Conservation (phyloP, 495 filamentous ascomycete species). For the Penicillium malachiteum region DNA sequence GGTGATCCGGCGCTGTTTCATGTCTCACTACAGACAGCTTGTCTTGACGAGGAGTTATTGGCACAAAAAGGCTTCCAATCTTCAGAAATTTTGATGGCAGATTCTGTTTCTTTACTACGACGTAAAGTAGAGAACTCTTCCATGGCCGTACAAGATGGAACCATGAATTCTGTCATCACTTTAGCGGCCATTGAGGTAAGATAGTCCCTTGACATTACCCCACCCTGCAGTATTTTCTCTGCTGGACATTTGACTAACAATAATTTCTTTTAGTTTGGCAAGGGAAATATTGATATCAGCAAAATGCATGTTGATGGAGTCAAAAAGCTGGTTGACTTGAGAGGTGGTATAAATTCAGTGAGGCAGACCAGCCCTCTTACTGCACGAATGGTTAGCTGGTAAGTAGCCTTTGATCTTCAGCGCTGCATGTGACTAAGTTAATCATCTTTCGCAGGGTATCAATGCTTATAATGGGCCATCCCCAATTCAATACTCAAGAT, state of each 20-base stretch:
- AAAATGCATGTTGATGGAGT: slow-evolving; percentile 52
- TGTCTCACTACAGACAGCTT: slow-evolving; percentile 54
- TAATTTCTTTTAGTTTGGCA: slow-evolving; percentile 38
- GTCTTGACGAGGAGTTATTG: slow-evolving; percentile 48
- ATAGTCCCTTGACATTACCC: neutral
- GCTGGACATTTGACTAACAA: neutral
- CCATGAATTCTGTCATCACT: slow-evolving; percentile 54
- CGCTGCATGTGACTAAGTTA: slow-evolving; percentile 6
- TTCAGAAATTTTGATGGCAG: slow-evolving; percentile 52
- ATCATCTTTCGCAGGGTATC: slow-evolving; percentile 41
- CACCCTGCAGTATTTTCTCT: too few relatives aligned
- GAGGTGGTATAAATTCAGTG: slow-evolving; percentile 48
- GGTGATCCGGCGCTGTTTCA: slow-evolving; percentile 53
- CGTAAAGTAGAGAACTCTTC: slow-evolving; percentile 41
- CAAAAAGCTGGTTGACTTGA: slow-evolving; percentile 42
- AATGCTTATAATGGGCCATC: slow-evolving; percentile 46
- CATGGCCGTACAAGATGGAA: slow-evolving; percentile 51
- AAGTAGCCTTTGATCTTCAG: neutral
- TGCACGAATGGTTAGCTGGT: slow-evolving; percentile 54
- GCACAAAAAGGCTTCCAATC: slow-evolving; percentile 46
- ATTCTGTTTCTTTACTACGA: slow-evolving; percentile 47
- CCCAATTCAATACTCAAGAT: slow-evolving; percentile 50
- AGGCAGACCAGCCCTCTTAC: slow-evolving; percentile 50
- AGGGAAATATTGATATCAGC: slow-evolving; percentile 43
- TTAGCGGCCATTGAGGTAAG: slow-evolving; percentile 52